Evolutionary conservation across 2,329 filamentous ascomycete species (phyloP).

Genomic region (Penicillium sp.): DNA sequence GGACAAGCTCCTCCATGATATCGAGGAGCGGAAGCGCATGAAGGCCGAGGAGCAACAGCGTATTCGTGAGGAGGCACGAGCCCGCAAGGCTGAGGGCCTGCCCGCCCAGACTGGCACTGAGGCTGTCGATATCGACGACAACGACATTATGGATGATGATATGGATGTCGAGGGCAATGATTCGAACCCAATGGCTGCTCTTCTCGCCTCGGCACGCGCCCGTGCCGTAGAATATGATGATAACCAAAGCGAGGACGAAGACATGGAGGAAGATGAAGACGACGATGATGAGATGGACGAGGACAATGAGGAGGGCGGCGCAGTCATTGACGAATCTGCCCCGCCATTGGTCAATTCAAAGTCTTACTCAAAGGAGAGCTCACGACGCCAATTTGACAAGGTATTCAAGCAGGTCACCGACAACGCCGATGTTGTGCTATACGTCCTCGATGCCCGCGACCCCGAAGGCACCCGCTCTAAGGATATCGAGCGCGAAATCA

Average conservation of each 20-base stretch:
- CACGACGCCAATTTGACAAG: constrained; percentile 88
- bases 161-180: constrained; percentile 56
- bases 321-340: constrained; percentile 49
- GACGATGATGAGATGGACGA: constrained; percentile 53
- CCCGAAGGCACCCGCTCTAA: constrained; percentile 86
- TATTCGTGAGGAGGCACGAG: constrained; percentile 63
- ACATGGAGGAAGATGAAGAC: constrained; percentile 56
- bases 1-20: constrained; percentile 88
- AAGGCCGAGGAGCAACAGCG: constrained; percentile 76
- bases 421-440: constrained; percentile 83
- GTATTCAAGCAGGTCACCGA: constrained; percentile 92
- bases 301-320: constrained; percentile 49
- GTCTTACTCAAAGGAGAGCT: constrained; percentile 54
- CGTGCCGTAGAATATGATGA: constrained; percentile 48
- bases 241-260: constrained; percentile 52
- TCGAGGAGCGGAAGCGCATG: constrained; percentile 78
- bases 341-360: constrained; percentile 43
- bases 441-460: constrained; percentile 88
- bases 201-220: constrained; percentile 46
- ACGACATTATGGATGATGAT: constrained; percentile 51
- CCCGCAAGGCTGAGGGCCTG: constrained; percentile 36
- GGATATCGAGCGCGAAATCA: constrained; percentile 85
- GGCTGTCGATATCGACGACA: constrained; percentile 41
- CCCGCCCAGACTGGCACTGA: constrained; percentile 37
- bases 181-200: constrained; percentile 55